These are phyloP conservation scores for Fonsecaea erecta DNA, from an alignment of 2,329 filamentous ascomycete species.

Conservation along the genomic window DNA sequence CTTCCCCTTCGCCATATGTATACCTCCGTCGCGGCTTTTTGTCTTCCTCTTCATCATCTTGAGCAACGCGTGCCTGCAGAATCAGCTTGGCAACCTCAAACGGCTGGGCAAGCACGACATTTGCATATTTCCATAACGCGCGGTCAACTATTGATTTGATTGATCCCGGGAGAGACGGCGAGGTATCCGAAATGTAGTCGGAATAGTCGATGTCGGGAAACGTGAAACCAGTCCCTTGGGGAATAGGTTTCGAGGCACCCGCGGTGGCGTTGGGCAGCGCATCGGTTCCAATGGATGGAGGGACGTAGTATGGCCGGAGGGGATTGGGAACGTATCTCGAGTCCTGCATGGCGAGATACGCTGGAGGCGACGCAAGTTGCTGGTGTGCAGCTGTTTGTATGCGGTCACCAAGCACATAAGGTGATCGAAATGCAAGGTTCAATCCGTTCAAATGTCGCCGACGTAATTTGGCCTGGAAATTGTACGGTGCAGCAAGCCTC, in stretches of 20 bases:
- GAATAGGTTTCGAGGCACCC: conserved; percentile 39
- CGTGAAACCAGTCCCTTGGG: conserved; percentile 52
- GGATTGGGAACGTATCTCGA: conserved; percentile 59
- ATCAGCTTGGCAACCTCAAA: conserved; percentile 97
- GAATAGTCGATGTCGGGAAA: conserved; percentile 88
- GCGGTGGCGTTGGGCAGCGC: conserved; percentile 44
- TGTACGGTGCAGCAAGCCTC: conserved; percentile 6
- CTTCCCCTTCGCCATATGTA: conserved; percentile 7
- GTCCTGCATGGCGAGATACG: conserved; percentile 27
- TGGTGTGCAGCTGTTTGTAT: neutral
- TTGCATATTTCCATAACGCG: conserved; percentile 88
- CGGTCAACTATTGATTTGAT: conserved; percentile 79
- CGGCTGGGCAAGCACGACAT: conserved; percentile 85
- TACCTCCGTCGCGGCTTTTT: conserved; percentile 18
- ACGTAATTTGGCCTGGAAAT: neutral
- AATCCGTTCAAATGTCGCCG: neutral
- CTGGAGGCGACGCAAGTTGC: neutral
- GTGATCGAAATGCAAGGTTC: conserved; percentile 3
- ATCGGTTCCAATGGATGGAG: conserved; percentile 67
- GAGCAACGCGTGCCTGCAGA: conserved; percentile 71
- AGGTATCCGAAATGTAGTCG: conserved; percentile 78
- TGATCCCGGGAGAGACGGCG: conserved; percentile 74
- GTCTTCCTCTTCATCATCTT: conserved; percentile 40
- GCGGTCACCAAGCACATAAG: neutral
- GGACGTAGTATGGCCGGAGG: conserved; percentile 65